A percentile compares a stretch with the other conserved stretches of the same genome.
phyloP scores from a whole-genome alignment of 2,329 filamentous ascomycete genomes.

The Gaeumannomyces sp. region DNA sequence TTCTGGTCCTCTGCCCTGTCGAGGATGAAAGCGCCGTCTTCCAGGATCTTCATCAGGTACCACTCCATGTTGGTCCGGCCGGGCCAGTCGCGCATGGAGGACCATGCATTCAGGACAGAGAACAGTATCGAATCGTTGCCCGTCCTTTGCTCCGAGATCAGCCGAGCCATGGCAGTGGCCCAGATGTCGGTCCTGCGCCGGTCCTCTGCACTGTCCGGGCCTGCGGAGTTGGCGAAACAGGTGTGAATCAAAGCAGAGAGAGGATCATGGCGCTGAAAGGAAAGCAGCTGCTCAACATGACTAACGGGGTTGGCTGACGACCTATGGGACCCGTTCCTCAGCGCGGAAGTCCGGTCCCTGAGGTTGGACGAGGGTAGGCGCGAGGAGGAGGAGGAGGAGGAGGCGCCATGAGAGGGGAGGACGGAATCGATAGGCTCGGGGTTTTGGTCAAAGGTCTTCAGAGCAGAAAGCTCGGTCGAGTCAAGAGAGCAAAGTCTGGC shows the following conservation, averaged over 20 bases:
- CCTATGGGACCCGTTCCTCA: slow-evolving; percentile 16
- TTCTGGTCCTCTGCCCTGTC: slow-evolving; percentile 78
- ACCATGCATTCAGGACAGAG: slow-evolving; percentile 82
- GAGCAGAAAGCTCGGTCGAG: slow-evolving; percentile 66
- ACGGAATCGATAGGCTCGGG: slow-evolving; percentile 80
- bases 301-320: slow-evolving; percentile 37
- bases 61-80: slow-evolving; percentile 85
- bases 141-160: slow-evolving; percentile 71
- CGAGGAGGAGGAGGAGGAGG: slow-evolving; percentile 33
- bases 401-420: slow-evolving; percentile 58
- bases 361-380: slow-evolving; percentile 19
- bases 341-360: slow-evolving; percentile 25
- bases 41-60: slow-evolving; percentile 90
- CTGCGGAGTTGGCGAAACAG: slow-evolving; percentile 80
- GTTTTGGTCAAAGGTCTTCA: slow-evolving; percentile 72
- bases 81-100: slow-evolving; percentile 80
- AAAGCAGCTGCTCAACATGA: slow-evolving; percentile 76
- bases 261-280: slow-evolving; percentile 83
- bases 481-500: slow-evolving; percentile 71
- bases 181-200: slow-evolving; percentile 74
- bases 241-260: slow-evolving; percentile 81
- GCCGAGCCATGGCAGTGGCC: slow-evolving; percentile 78
- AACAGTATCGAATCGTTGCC: slow-evolving; percentile 76
- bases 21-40: slow-evolving; percentile 85
- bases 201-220: slow-evolving; percentile 76